Evolutionary conservation across 140 eudicot genomes (phyloP), one percentile per base, ranked within the genome.

Genomic region (Cichorium intybus): DNA sequence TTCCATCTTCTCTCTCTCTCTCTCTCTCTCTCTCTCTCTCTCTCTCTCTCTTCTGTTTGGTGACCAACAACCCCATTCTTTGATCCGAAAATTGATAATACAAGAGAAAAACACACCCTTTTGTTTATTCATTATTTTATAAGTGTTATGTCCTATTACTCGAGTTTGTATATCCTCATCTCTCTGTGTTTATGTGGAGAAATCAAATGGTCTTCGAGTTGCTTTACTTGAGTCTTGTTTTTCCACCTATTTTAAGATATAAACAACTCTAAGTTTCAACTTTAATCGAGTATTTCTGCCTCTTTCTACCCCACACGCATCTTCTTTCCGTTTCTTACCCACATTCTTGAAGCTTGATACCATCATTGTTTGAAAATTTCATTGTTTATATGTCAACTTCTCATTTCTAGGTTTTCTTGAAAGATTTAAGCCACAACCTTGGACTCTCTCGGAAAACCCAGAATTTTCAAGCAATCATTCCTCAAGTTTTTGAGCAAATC

Each of bases 211-310:
- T 34, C 17, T 61, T 60, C 55, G 17, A 43, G 66, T 61, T 71
- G 56, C 77, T 77, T 71, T 60, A n/a, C 59, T 52, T 31, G 65
- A 52, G 31, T 59, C 66, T 58, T 77, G 69, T 73, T 67, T 77
- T 68, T 68, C 75, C 78, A 55, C 82, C 68, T 56, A 63, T 63
- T 60, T 58, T 52, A 2, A 68, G 41, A 60, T 51, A 60, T 52
- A 60, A 75, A 67, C 70, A 67, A 21, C 68, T 65, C 61, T n/a
- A 22, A 56, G 37, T 11, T 31, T 64, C 75, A 51, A 60, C 80
- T 75, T 75, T 60, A 75, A 75, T 75, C 56, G 51, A 75, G 75
- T 75, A 70, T 75, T 68, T 57, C 49, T 26, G 66, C 62, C 27
- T 22, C 72, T 65, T 48, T 26, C 34, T 53, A 53, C 77, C 68